Conservation (phyloP, 2,329 filamentous ascomycete species). For the Sordariomycetes sp. region DNA sequence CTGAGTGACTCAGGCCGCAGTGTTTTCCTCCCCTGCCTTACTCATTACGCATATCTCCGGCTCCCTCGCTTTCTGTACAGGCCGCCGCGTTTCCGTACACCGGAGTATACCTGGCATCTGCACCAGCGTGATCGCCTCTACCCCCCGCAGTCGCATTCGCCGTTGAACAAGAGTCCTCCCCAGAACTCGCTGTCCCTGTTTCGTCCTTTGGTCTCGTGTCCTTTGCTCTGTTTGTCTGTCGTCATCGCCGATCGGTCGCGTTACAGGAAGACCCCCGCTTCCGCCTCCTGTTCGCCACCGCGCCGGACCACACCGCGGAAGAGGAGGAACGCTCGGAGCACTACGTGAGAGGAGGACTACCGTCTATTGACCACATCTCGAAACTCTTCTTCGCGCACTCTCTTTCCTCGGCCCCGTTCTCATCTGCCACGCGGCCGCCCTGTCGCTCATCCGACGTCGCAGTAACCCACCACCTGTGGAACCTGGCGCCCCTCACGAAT, state of each 20-base stretch:
- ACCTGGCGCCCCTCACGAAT: not conserved
- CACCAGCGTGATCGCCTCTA: not conserved
- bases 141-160: not conserved
- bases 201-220: not conserved
- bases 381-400: not conserved
- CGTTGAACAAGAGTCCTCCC: not conserved
- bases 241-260: not conserved
- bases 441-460: not conserved
- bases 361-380: not conserved
- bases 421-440: not conserved
- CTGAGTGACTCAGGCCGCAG: conserved; percentile 5
- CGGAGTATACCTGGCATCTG: not conserved
- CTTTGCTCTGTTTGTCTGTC: not conserved
- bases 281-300: not conserved
- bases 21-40: not conserved
- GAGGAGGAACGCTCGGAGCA: not conserved
- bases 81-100: not conserved
- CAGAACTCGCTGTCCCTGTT: not conserved
- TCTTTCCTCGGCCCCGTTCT: not conserved
- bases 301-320: not conserved
- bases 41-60: not conserved
- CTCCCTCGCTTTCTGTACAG: not conserved
- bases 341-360: not conserved
- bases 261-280: not conserved
- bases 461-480: not conserved